A percentile compares a stretch with the other conserved stretches of the same genome.
phyloP scores from a whole-genome alignment of 208 protist genomes.

The Porcisia hertigi region DNA sequence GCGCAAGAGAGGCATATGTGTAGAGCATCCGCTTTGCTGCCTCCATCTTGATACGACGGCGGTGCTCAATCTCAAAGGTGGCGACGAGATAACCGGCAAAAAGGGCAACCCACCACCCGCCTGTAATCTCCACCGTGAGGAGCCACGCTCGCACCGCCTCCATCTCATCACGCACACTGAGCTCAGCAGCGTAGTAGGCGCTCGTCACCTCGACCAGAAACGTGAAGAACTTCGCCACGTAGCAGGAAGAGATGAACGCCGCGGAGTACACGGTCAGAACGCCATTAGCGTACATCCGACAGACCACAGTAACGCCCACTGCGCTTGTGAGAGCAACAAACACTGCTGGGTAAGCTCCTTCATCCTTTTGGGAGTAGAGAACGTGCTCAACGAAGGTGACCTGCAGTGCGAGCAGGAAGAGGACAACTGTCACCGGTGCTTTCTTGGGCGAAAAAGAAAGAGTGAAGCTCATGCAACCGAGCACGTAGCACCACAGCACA shows the following conservation, averaged over 20 bases:
- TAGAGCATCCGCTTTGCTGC: constrained; percentile 35
- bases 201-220: constrained; percentile 80
- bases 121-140: constrained; percentile 35
- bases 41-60: constrained; percentile 34
- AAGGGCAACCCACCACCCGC: constrained; percentile 62
- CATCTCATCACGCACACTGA: constrained; percentile 22
- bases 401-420: constrained; percentile 75
- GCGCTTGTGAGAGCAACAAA: constrained; percentile 69
- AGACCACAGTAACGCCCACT: constrained; percentile 57
- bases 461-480: constrained; percentile 79
- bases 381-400: constrained; percentile 84
- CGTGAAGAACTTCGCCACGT: constrained; percentile 77
- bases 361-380: constrained; percentile 85
- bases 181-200: constrained; percentile 61
- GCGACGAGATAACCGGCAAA: constrained; percentile 50
- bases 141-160: constrained; percentile 1
- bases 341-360: constrained; percentile 72
- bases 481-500: constrained; percentile 80
- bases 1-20: constrained; percentile 36
- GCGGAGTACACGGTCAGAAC: constrained; percentile 48
- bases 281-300: constrained; percentile 64
- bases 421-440: constrained; percentile 37
- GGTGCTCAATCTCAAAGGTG: constrained; percentile 56
- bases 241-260: constrained; percentile 63
- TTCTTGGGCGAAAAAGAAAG: constrained; percentile 69